Percentiles rank a stretch among this genome's conserved stretches.
phyloP scores from a whole-genome alignment of 176 grass and related monocot genomes.

The Panicum miliaceum region DNA sequence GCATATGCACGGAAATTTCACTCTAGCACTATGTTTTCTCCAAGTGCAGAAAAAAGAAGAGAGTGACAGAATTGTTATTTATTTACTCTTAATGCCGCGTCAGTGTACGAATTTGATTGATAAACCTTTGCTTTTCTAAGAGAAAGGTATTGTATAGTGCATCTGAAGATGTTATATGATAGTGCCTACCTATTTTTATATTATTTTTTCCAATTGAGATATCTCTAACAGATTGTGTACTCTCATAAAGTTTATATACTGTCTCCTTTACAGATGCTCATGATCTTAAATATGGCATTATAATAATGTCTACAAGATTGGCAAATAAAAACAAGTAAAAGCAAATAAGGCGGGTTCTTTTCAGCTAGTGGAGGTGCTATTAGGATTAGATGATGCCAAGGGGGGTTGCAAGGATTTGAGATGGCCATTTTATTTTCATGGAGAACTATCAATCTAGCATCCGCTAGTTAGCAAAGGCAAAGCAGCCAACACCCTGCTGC shows the following conservation, averaged over 20 bases:
- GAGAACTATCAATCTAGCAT: background rate
- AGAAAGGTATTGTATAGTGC: background rate
- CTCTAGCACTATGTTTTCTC: background rate
- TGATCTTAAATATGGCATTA: background rate
- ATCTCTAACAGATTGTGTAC: background rate
- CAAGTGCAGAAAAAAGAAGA: background rate
- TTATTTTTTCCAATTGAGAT: slow-evolving; percentile 1
- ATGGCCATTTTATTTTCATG: background rate
- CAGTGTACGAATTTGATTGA: background rate
- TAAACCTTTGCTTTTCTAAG: slow-evolving; percentile 7
- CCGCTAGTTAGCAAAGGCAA: background rate
- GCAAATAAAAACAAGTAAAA: background rate
- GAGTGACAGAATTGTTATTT: background rate
- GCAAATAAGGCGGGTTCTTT: slow-evolving; percentile 12
- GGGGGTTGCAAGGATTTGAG: slow-evolving; percentile 9
- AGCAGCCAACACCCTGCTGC: background rate
- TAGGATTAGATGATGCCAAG: slow-evolving; percentile 27
- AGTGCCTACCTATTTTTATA: background rate
- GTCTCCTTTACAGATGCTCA: slow-evolving; percentile 7
- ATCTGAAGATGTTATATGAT: background rate
- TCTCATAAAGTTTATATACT: background rate
- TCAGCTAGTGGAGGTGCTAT: slow-evolving; percentile 27
- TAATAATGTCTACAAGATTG: too few species aligned
- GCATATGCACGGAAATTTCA: background rate
- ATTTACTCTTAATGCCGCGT: background rate